Evolutionary conservation across 257 asterid species (phyloP).

Genomic region (Scutellaria baicalensis): DNA sequence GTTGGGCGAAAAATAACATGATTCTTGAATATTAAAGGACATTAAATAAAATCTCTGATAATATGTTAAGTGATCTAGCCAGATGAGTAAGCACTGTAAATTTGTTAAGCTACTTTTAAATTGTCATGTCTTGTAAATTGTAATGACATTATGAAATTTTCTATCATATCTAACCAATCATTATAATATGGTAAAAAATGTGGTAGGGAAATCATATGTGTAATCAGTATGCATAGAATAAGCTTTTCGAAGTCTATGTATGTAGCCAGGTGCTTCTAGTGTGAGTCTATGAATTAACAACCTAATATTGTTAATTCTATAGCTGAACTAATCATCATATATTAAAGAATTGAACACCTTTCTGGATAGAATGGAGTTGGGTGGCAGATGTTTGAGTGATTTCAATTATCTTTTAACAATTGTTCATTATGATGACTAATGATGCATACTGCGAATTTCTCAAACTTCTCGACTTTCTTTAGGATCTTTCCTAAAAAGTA

Average conservation of each 20-base stretch:
- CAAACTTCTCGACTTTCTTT: neutral
- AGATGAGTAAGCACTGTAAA: neutral
- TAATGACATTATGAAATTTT: neutral
- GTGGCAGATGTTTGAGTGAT: neutral
- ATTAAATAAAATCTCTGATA: neutral
- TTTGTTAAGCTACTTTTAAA: neutral
- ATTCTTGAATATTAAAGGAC: neutral
- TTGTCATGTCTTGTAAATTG: no score
- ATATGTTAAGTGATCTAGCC: neutral
- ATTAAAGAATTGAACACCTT: neutral
- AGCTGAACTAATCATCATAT: neutral
- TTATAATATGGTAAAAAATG: neutral
- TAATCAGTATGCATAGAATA: slow-evolving; percentile 1
- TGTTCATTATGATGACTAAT: neutral
- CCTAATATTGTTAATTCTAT: slow-evolving; percentile 7
- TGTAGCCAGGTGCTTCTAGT: slow-evolving; percentile 11
- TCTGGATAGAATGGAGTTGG: slow-evolving; percentile 9
- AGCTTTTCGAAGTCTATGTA: neutral
- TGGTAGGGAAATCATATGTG: slow-evolving; percentile 5
- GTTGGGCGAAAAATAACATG: no score
- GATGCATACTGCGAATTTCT: neutral
- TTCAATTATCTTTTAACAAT: slow-evolving; percentile 3
- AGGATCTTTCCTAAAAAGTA: neutral
- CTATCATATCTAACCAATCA: neutral
- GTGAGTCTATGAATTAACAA: neutral